Percentiles rank a stretch among this genome's conserved stretches.
phyloP scores from a whole-genome alignment of 108 stramenopile species.

The Nannochloropsis salina region DNA sequence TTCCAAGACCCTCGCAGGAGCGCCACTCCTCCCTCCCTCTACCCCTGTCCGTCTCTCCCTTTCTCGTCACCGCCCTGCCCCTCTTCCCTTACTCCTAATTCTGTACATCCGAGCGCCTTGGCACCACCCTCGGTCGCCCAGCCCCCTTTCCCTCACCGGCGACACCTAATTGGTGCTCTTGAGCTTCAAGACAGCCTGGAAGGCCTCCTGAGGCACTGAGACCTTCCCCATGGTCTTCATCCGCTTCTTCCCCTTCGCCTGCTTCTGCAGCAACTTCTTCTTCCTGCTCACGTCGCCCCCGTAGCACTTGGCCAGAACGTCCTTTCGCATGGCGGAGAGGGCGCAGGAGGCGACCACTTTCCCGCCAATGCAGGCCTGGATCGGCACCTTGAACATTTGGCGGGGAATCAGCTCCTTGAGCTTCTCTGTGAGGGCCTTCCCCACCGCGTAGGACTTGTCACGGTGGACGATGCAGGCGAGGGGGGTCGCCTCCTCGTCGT shows the following conservation, averaged over 20 bases:
- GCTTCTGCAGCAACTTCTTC: conserved; percentile 96
- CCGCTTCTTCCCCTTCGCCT: conserved; percentile 94
- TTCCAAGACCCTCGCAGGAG: background rate
- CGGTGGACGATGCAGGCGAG: conserved; percentile 84
- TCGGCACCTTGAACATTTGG: conserved; percentile 94
- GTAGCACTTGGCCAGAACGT: conserved; percentile 77
- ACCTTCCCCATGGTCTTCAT: conserved; percentile 86
- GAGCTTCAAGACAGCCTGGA: conserved; percentile 81
- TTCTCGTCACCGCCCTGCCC: background rate
- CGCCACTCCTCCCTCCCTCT: background rate
- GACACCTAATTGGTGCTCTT: conserved; percentile 21
- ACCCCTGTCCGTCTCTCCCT: background rate
- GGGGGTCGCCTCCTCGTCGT: conserved; percentile 80
- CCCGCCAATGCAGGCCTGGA: conserved; percentile 86
- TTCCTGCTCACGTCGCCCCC: conserved; percentile 94
- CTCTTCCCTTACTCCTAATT: background rate
- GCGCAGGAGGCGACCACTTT: conserved; percentile 57
- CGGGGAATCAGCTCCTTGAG: conserved; percentile 83
- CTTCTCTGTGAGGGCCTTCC: conserved; percentile 75
- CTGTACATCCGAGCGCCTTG: background rate
- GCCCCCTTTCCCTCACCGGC: background rate
- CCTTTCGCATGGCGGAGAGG: conserved; percentile 87
- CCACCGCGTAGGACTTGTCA: conserved; percentile 60
- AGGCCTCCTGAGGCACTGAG: conserved; percentile 88
- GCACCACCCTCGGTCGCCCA: background rate